phyloP scores from a whole-genome alignment of 352 stramenopile genomes.

The Globisporangium takayamanum region DNA sequence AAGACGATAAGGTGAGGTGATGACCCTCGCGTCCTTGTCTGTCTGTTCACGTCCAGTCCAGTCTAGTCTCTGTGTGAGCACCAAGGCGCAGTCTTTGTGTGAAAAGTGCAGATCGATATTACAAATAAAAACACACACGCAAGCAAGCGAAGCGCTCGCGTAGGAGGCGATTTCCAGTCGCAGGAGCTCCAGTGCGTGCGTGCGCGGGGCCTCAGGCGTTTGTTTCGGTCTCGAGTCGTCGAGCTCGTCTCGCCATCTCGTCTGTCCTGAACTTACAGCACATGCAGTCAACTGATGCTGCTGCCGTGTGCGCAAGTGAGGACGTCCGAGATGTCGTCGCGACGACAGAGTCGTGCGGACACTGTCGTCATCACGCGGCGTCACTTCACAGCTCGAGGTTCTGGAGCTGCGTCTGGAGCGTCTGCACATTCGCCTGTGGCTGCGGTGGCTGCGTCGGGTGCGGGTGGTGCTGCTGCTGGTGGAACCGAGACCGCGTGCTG shows the following conservation, averaged over 20 bases:
- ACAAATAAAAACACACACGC: constrained; percentile 31
- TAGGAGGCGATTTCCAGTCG: too few relatives aligned
- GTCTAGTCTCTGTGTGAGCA: neutral
- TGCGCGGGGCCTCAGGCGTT: too few relatives aligned
- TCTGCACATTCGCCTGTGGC: constrained; percentile 21
- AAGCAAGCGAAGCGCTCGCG: neutral
- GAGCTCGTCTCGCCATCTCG: too few relatives aligned
- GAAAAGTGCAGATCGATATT: constrained; percentile 16
- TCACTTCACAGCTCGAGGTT: constrained; percentile 66
- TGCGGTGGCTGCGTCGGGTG: constrained; percentile 24
- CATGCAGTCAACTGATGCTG: too few relatives aligned
- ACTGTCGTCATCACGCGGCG: neutral
- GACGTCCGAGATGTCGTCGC: too few relatives aligned
- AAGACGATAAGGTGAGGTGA: too few relatives aligned
- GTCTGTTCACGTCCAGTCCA: too few relatives aligned
- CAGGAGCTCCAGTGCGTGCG: too few relatives aligned
- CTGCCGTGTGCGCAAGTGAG: too few relatives aligned
- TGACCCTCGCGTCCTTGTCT: too few relatives aligned
- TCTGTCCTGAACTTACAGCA: neutral
- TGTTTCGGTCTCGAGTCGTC: too few relatives aligned
- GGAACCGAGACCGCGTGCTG: constrained; percentile 62
- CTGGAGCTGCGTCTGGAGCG: constrained; percentile 57
- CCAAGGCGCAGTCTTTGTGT: neutral
- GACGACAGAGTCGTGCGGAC: neutral
- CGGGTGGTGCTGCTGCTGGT: constrained; percentile 34